Percentiles rank a stretch among this genome's conserved stretches.
Conservation (phyloP, 345 rosid genomes). For the Rhizophora apiculata region DNA sequence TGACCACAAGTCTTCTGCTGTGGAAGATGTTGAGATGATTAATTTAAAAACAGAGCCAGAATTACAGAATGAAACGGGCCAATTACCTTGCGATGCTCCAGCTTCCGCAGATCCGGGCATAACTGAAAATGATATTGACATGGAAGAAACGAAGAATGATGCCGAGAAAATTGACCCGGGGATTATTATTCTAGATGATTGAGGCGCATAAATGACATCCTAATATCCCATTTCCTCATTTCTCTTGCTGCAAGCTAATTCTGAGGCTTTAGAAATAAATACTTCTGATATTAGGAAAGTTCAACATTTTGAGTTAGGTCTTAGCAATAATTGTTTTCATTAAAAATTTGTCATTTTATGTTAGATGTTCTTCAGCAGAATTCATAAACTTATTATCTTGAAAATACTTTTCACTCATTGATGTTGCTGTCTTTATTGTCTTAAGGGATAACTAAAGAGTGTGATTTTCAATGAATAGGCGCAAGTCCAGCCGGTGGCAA, state of each 20-base stretch:
- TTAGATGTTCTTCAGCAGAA: too few species aligned
- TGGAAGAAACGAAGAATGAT: slow-evolving; percentile 22
- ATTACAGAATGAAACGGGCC: slow-evolving; percentile 7
- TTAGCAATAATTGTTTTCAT: too few species aligned
- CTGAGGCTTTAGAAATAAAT: background rate
- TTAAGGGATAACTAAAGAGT: too few species aligned
- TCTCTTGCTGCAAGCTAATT: background rate
- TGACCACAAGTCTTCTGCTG: slow-evolving; percentile 8
- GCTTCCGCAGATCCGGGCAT: slow-evolving; percentile 4
- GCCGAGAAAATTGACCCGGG: slow-evolving; percentile 13
- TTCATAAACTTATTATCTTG: too few species aligned
- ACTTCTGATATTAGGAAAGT: too few species aligned
- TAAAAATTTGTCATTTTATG: too few species aligned
- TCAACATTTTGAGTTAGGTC: too few species aligned
- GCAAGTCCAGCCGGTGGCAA: too few species aligned
- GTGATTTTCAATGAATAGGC: too few species aligned
- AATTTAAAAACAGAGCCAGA: slow-evolving; percentile 8
- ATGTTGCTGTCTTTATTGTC: too few species aligned
- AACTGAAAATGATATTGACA: slow-evolving; percentile 7
- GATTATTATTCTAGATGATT: slow-evolving; percentile 40
- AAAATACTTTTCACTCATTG: too few species aligned
- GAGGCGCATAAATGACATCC: slow-evolving; percentile 4
- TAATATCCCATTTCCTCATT: background rate
- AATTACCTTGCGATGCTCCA: slow-evolving; percentile 4
- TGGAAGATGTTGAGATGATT: slow-evolving; percentile 24